Base-by-base conservation (phyloP, 352 stramenopile species). In the Phytophthora pisi region DNA sequence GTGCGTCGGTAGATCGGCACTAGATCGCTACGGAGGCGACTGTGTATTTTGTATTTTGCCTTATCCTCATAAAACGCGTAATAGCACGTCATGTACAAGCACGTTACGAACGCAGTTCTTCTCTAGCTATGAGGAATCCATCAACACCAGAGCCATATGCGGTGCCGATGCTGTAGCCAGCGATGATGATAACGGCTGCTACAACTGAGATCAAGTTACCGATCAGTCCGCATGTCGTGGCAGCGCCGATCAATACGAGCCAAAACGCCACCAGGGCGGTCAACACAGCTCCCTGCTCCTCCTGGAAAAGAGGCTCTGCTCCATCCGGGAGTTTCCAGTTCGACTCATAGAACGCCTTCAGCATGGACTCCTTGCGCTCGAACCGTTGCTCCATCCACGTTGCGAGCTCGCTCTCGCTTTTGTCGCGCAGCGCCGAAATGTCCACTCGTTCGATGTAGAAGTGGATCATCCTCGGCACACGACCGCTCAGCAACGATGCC, bases 371-470 rank as follows among this genome's bases (percentile, higher is more conserved):
- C 62, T 93, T 93, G 46, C 69, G 80, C 55, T 81, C 72, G 31
- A 93, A 95, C 0, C 81, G 80, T 13, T 72, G 69, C 42, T 95
- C 77, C 57, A 95, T 66, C 84, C 83, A 95, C 11, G 54, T 51
- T 5, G 68, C 72, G n/a, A 93, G 66, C 26, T 82, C 76, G 0
- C 46, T 70, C 28, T 87, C 73, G 23, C 79, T 79, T 34, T 61
- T 74, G 28, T 61, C 56, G 13, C 58, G 58, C 40, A 93, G 57
- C 4, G 69, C 54, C 10, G 61, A 52, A 34, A 95, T 82, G 16
- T 80, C 69, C 26, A 87, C 54, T 57, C 87, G 71, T 51, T 93
- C 81, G 20, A 95, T 63, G 71, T 92, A 89, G 61, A 95, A 87
- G 66, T 92, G 59, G 52, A 95, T 79, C 42, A 71, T 80, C 34